Conservation (phyloP, 495 filamentous ascomycete genomes). For the Tuber umbilicatum region DNA sequence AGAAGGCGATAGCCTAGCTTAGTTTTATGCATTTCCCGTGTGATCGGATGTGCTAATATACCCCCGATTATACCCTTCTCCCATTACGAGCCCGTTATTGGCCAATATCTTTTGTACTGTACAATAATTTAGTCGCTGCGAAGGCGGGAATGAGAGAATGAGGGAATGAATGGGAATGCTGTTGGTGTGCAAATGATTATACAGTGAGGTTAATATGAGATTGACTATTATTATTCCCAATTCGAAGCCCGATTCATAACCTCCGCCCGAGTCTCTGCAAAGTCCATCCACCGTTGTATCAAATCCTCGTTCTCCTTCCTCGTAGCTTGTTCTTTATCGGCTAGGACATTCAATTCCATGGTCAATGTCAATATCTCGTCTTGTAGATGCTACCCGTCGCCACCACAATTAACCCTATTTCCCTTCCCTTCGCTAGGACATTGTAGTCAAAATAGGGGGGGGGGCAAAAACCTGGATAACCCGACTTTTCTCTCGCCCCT, state of each 20-base stretch:
- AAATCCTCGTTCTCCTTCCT: conserved; percentile 80
- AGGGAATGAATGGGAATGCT: background rate
- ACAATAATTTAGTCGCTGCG: background rate
- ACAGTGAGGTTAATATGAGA: background rate
- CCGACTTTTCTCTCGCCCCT: conserved; percentile 73
- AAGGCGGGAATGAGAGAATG: background rate
- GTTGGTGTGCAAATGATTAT: background rate
- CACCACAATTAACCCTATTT: conserved; percentile 6
- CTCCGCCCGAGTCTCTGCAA: conserved; percentile 78
- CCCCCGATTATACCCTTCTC: background rate
- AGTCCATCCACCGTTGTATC: conserved; percentile 82
- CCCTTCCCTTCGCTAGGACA: background rate
- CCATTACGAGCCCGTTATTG: background rate
- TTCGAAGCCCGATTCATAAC: conserved; percentile 59
- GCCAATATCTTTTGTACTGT: background rate
- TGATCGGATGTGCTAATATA: background rate
- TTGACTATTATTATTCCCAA: conserved; percentile 21
- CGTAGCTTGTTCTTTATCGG: conserved; percentile 61
- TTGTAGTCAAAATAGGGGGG: background rate
- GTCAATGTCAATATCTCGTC: conserved; percentile 81
- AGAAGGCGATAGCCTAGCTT: background rate
- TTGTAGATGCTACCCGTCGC: conserved; percentile 61
- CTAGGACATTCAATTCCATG: conserved; percentile 79
- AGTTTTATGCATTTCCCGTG: background rate
- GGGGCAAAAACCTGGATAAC: conserved; percentile 56